Base-by-base conservation (phyloP, 2,329 filamentous ascomycete genomes). In the Xenoacremonium recifei region DNA sequence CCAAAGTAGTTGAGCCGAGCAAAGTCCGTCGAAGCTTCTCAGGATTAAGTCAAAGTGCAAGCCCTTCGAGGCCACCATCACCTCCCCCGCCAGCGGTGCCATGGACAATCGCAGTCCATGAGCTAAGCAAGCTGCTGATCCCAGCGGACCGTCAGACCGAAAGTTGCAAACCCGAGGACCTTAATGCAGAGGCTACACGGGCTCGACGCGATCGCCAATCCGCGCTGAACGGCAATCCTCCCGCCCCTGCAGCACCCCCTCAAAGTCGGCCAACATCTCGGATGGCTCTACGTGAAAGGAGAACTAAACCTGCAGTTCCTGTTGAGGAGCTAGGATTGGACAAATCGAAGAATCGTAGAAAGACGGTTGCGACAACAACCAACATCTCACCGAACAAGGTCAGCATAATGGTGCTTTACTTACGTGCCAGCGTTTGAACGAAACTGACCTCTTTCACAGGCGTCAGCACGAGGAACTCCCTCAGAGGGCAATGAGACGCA, bases 71-170 rank as follows among this genome's bases (percentile, higher is more conserved):
- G 27, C 65, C 72, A 21, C 73, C 79, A 3, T 80, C 83, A 4
- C 84, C 85, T 1, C 87, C 88, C 7, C 79, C 85, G 1, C 89
- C 91, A 3, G 86, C 91, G 33, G 85, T 97, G 1, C 78, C 87
- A 32, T 97, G 92, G 93, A 79, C 84, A 1, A 78, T 85, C 20
- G 90, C 91, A n/a, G 79, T 88, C 0, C 80, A 89, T 54, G 90
- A 95, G 60, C 70, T 97, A 11, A 87, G 83, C 57, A 90, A 88
- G 60, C 64, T 95, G 4, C 76, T 97, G 17, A 86, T 96, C 42
- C 93, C 92, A 0, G 73, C 72, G 0, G 76, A 85, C 51, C 79
- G 90, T 4, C 81, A 89, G 53, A 90, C 86, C 0, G 76, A 75
- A 39, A 96, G 90, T 66, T 89, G 79, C 64, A 85, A 74, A 21